Evolutionary conservation across 2,329 filamentous ascomycete species (phyloP).

Genomic region (Tolypocladium inflatum): DNA sequence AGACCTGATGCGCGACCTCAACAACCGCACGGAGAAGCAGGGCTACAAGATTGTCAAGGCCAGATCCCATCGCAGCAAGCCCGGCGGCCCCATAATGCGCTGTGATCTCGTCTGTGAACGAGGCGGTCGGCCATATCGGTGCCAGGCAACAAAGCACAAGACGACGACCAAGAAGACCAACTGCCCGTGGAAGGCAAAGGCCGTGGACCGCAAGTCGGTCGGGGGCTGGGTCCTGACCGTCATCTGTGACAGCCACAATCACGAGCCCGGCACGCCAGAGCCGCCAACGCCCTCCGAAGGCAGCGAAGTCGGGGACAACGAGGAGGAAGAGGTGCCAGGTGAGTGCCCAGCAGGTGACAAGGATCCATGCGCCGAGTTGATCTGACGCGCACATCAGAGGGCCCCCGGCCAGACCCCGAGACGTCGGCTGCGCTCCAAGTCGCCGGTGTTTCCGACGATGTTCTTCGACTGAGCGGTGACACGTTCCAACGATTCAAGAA

Average conservation of each 20-base stretch:
- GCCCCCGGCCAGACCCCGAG: conserved; percentile 23
- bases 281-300: conserved; percentile 24
- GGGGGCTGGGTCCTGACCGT: conserved; percentile 36
- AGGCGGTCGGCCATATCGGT: conserved; percentile 32
- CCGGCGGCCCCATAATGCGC: conserved; percentile 31
- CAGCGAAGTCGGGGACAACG: conserved; percentile 23
- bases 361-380: background rate
- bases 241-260: conserved; percentile 33
- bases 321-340: conserved; percentile 12
- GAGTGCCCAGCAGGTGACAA: background rate
- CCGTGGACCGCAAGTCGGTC: conserved; percentile 31
- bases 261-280: conserved; percentile 33
- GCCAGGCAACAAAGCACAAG: conserved; percentile 34
- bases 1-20: conserved; percentile 30
- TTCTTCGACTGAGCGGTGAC: conserved; percentile 30
- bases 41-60: conserved; percentile 37
- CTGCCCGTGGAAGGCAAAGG: conserved; percentile 36
- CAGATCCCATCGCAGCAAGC: conserved; percentile 30
- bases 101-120: conserved; percentile 36
- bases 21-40: conserved; percentile 30
- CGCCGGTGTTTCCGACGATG: conserved; percentile 27
- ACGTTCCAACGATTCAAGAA: conserved; percentile 33
- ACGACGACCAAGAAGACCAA: conserved; percentile 36
- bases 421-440: conserved; percentile 27
- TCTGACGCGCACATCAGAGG: conserved; percentile 14